Base-by-base conservation (phyloP, 306 rosid species). In the Begonia masoniana region DNA sequence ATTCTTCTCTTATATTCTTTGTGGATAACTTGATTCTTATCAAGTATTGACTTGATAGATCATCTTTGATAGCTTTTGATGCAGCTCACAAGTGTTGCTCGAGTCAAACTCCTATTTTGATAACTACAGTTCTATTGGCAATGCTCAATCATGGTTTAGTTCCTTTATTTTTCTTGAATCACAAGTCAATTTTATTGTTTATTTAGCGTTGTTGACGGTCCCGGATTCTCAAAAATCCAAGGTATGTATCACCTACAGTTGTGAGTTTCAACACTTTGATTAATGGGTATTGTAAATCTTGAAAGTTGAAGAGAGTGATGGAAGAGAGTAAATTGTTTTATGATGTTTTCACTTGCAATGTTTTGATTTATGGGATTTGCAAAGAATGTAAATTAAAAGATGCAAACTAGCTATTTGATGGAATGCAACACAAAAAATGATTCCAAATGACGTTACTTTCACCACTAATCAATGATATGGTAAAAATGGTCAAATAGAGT, bases 241-340 rank as follows among this genome's bases (percentile, higher is more conserved):
- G 75, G 78, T 62, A 58, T 84, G 73, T 58, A 58, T 55, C 88
- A 17, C 19, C 86, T 0, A 82, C 79, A 2, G 80, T 68, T 23
- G 93, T 84, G 67, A 88, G 88, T 60, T 84, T 88, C 66, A 84
- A 88, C 61, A 88, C 95, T 58, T 72, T 88, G 81, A 84, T 88
- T 24, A 78, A 74, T 39, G 97, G 93, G 53, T 69, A 68, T 41
- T 78, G 94, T 59, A 84, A 76, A 52, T 50, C 58, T 0, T 55
- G 81, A 69, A 63, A 62, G 75, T 70, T 82, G 78, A 88, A 79
- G 76, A 58, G 59, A 61, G 70, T 61, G 51, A 80, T 88, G 95
- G 95, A 88, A 75, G 68, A 67, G 64, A 72, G 69, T 16, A 57
- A 70, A 46, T 39, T 71, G 2, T 58, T 10, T 21, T 82, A 87